Conservation (phyloP, 2,329 filamentous ascomycete species). For the Penicillium polonicum region DNA sequence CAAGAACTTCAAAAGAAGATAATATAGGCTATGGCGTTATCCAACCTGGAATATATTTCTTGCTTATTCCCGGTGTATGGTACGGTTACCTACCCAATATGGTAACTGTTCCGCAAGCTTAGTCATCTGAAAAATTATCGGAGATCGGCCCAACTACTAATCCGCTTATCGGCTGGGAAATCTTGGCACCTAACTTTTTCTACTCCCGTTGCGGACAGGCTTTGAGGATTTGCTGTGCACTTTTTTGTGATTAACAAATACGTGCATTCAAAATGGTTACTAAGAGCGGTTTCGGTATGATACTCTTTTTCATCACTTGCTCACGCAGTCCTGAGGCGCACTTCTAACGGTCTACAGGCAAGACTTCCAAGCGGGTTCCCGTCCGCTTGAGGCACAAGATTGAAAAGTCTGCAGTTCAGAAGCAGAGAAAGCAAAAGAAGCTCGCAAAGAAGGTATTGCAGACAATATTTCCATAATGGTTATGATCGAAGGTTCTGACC, state of each 20-base stretch:
- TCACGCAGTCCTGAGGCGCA: background rate
- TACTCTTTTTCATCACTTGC: background rate
- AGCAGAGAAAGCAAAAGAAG: slow-evolving; percentile 88
- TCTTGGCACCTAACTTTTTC: slow-evolving; percentile 36
- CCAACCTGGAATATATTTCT: background rate
- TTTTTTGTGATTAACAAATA: slow-evolving; percentile 13
- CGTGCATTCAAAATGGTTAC: slow-evolving; percentile 37
- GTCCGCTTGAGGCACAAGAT: slow-evolving; percentile 94
- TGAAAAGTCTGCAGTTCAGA: slow-evolving; percentile 83
- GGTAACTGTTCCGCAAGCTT: slow-evolving; percentile 14
- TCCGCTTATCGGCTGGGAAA: slow-evolving; percentile 39
- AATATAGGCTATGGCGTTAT: background rate
- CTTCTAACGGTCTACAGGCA: slow-evolving; percentile 58
- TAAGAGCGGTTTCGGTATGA: slow-evolving; percentile 37
- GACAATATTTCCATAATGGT: background rate
- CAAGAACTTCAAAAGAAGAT: background rate
- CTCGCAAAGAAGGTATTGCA: slow-evolving; percentile 70
- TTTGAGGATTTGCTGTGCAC: slow-evolving; percentile 14
- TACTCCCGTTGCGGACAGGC: slow-evolving; percentile 19
- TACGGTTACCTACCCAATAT: slow-evolving; percentile 7
- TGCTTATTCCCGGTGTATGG: background rate
- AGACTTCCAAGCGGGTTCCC: slow-evolving; percentile 87
- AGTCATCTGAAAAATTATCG: slow-evolving; percentile 15
- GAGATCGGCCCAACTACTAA: slow-evolving; percentile 35
- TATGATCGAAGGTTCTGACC: slow-evolving; percentile 10